Evolutionary conservation across 2,329 filamentous ascomycete species (phyloP), one percentile per base, ranked within the genome.

Genomic region (Blastomyces gilchristii): DNA sequence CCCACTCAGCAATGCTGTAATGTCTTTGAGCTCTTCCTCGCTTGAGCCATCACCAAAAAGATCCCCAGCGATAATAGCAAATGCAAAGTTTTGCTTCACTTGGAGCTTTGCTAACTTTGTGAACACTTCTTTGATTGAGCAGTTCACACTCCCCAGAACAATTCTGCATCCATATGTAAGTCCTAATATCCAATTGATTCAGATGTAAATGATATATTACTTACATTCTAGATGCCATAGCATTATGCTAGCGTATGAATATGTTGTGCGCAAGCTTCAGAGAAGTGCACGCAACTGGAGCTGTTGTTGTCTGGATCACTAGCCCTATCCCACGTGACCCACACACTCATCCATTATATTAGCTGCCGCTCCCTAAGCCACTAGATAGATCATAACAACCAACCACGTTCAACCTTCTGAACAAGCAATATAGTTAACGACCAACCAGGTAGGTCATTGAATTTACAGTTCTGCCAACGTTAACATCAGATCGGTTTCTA

Each of bases 1-100:
- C n/a, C 91, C 91, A 34, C 83, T 77, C 0, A 97, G 76, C 3
- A 99, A 82, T 11, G 83, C 81, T 12, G 80, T 77, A 5, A 94
- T 76, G 14, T 84, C 80, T 50, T 86, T 80, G 61, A 88, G 82
- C 56, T 86, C 81, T 0, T 72, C 71, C 41, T 75, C 74, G 54
- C 71, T 69, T 4, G 73, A 69, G 31, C 80, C 77, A 53, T 82
- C 77, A 22, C 82, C 79, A 71, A 97, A 97, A 7, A 97, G 81
- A 71, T 97, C 88, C 62, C 94, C 94, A 11, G 86, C 85, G 41
- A 96, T 79, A 62, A 99, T 85, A 18, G 90, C 91, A 69, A 97
- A 88, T 16, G 89, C 82, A 74, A 99, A 97, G 71, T 82, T 83
- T 72, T 97, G 94, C 77, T 97, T 97, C 45, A 85, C 79, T 69